Evolutionary conservation across 2,329 filamentous ascomycete genomes (phyloP).

Genomic region (Colletotrichum sp.): DNA sequence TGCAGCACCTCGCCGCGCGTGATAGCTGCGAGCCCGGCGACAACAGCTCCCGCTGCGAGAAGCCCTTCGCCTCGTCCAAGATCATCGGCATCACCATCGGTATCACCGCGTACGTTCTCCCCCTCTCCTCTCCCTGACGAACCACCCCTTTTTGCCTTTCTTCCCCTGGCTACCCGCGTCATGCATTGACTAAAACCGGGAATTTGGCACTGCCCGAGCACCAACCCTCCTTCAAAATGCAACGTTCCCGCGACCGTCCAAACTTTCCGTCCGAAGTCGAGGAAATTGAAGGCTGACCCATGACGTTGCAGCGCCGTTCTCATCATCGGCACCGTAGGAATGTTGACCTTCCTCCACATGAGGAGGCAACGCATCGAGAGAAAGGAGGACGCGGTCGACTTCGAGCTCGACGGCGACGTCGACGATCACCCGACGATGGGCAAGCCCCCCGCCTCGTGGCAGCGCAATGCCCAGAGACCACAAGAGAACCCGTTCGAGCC

Average conservation of each 20-base stretch:
- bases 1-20: neutral
- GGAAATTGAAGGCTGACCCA: neutral
- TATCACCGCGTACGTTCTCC: constrained; percentile 4
- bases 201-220: neutral
- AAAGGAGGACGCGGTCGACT: constrained; percentile 8
- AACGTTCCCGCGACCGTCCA: neutral
- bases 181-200: neutral
- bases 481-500: constrained; percentile 6
- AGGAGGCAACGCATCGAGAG: neutral
- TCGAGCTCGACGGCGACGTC: constrained; percentile 14
- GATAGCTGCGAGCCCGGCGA: constrained; percentile 5
- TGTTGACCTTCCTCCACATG: constrained; percentile 9
- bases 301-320: constrained; percentile 6
- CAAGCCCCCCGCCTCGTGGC: constrained; percentile 14
- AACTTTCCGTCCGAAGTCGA: neutral
- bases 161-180: neutral
- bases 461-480: constrained; percentile 1
- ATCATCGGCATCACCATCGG: constrained; percentile 11
- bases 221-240: neutral
- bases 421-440: constrained; percentile 17
- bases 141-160: neutral
- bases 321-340: neutral
- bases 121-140: neutral
- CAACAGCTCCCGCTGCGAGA: constrained; percentile 7
- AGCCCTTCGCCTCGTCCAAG: constrained; percentile 8